These are phyloP conservation scores for Blastocrithidia nonstop DNA, from an alignment of 208 protist genomes.

Conservation along the genomic window DNA sequence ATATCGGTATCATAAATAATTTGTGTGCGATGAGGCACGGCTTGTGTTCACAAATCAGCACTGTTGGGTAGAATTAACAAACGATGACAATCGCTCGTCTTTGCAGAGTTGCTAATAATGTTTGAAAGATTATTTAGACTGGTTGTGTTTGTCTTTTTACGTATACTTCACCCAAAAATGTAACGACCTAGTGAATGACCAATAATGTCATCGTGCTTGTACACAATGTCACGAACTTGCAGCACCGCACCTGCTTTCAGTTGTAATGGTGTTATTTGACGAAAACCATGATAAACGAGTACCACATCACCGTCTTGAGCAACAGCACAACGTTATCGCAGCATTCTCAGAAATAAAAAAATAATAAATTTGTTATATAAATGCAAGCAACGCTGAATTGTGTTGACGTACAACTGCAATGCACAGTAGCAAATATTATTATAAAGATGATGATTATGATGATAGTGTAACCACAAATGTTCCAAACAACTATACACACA, in stretches of 20 bases:
- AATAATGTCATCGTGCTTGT: constrained; percentile 74
- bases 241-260: constrained; percentile 38
- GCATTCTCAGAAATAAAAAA: no score
- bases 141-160: neutral
- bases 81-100: constrained; percentile 9
- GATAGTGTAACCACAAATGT: no score
- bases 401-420: no score
- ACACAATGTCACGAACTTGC: constrained; percentile 74
- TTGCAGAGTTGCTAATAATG: constrained; percentile 19
- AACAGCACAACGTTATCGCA: constrained; percentile 6
- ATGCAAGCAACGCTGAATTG: neutral
- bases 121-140: neutral
- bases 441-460: no score
- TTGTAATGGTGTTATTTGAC: constrained; percentile 42
- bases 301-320: constrained; percentile 64
- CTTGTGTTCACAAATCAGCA: constrained; percentile 82
- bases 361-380: no score
- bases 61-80: constrained; percentile 68
- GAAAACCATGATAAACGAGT: constrained; percentile 50
- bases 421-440: no score
- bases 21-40: constrained; percentile 82
- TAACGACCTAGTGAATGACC: constrained; percentile 36
- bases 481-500: no score
- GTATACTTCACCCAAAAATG: constrained; percentile 16
- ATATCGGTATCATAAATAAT: constrained; percentile 89